A percentile compares a stretch with the other conserved stretches of the same genome.
Conservation (phyloP, 257 asterid species). For the Gentiana straminea region DNA sequence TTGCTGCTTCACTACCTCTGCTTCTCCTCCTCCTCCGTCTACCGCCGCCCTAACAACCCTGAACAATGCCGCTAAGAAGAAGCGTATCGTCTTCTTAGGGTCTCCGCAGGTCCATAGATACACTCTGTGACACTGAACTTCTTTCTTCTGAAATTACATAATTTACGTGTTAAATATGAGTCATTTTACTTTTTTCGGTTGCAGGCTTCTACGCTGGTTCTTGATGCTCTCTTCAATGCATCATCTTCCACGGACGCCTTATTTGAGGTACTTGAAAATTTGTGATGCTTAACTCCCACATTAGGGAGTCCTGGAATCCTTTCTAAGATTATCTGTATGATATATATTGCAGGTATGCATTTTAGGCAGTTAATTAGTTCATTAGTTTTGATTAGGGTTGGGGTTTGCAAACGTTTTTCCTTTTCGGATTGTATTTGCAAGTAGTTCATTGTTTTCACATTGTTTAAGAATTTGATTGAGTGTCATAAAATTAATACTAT, state of each 20-base stretch:
- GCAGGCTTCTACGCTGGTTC: conserved; percentile 77
- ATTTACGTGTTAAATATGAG: neutral
- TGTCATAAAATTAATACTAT: too few species aligned
- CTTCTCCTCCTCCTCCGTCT: conserved; percentile 28
- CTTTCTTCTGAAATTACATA: neutral
- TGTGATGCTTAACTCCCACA: too few species aligned
- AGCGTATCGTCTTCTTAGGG: conserved; percentile 65
- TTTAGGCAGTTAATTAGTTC: too few species aligned
- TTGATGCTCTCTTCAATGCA: conserved; percentile 62
- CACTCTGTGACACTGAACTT: conserved; percentile 2
- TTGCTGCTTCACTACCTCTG: conserved; percentile 36
- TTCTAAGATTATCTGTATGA: too few species aligned
- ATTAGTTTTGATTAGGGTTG: too few species aligned
- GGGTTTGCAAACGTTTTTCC: too few species aligned
- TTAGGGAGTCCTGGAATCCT: neutral
- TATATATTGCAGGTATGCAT: too few species aligned
- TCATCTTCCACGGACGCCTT: conserved; percentile 59
- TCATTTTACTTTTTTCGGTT: neutral
- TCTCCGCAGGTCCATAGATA: conserved; percentile 52
- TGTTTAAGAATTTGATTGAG: too few species aligned
- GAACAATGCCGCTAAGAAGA: conserved; percentile 31
- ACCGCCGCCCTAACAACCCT: conserved; percentile 13
- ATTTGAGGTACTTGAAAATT: conserved; percentile 35
- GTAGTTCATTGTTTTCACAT: too few species aligned
- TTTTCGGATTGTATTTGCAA: too few species aligned